Conservation (phyloP, 202 grass and related monocot genomes). For the Musa balbisiana region DNA sequence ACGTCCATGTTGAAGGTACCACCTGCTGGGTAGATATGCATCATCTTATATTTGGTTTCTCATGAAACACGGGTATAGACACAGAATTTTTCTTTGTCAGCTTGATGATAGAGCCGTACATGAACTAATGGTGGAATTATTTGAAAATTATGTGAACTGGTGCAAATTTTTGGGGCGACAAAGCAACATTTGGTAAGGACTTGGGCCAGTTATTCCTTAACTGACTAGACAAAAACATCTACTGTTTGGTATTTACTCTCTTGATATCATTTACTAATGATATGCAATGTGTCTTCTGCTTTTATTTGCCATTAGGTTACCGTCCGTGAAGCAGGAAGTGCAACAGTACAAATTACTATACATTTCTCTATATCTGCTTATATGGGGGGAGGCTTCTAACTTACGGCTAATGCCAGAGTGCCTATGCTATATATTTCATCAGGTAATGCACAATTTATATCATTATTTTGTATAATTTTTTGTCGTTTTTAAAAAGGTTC, state of each 20-base stretch:
- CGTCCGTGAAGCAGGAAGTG: constrained; percentile 89
- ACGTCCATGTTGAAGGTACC: constrained; percentile 60
- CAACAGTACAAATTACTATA: constrained; percentile 97
- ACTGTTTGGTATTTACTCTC: no score
- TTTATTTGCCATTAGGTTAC: constrained; percentile 50
- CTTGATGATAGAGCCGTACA: constrained; percentile 90
- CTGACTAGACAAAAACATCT: not conserved
- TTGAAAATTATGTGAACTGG: constrained; percentile 87
- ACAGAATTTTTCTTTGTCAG: constrained; percentile 32
- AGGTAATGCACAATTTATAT: constrained; percentile 36
- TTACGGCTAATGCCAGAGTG: constrained; percentile 91
- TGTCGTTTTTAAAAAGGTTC: no score
- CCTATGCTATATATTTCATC: constrained; percentile 89
- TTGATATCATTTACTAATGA: no score
- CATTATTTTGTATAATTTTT: constrained; percentile 7
- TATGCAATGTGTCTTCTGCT: not conserved
- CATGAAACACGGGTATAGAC: constrained; percentile 22
- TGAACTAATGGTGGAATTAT: constrained; percentile 80
- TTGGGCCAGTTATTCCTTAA: constrained; percentile 9
- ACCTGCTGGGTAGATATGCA: constrained; percentile 15
- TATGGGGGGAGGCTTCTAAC: constrained; percentile 97
- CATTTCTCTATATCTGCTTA: constrained; percentile 90
- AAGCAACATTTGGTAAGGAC: constrained; percentile 85
- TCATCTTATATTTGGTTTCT: constrained; percentile 23
- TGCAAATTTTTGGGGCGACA: constrained; percentile 83